A percentile compares a stretch with the other conserved stretches of the same genome.
Conservation (phyloP, 306 rosid genomes). For the Cucurbita ficifolia region DNA sequence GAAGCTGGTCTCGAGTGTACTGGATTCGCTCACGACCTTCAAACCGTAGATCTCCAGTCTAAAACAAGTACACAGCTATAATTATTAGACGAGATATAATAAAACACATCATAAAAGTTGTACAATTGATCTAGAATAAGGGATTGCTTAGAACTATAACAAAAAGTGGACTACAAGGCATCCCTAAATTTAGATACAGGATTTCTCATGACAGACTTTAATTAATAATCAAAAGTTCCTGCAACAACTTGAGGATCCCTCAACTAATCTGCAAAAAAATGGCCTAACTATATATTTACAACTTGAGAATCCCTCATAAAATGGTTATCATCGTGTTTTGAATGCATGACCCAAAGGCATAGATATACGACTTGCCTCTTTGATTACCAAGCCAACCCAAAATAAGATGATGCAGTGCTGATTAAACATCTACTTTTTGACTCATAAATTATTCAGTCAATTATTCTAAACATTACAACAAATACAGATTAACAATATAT, state of each 20-base stretch:
- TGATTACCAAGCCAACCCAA: not conserved
- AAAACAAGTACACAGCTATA: not conserved
- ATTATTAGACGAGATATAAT: not conserved
- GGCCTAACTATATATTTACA: not conserved
- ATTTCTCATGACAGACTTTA: not conserved
- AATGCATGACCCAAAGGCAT: not conserved
- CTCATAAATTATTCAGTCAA: not conserved
- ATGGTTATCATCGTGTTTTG: not conserved
- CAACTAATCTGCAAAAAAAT: not conserved
- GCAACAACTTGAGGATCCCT: not conserved
- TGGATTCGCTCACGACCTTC: conserved; percentile 22
- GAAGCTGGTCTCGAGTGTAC: conserved; percentile 25
- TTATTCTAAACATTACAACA: not conserved
- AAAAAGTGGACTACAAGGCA: not conserved
- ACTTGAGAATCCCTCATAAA: too few relatives aligned
- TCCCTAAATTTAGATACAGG: not conserved
- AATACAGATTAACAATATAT: not conserved
- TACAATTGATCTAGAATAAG: not conserved
- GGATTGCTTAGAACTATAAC: not conserved
- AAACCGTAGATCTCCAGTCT: conserved; percentile 23
- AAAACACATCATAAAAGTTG: not conserved
- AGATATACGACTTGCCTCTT: not conserved
- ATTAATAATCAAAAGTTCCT: not conserved
- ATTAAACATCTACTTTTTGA: not conserved
- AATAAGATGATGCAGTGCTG: not conserved